Evolutionary conservation across 164 flowering plant genomes (phyloP), one percentile per base, ranked within the genome.

Genomic region (Dillenia turbinata): DNA sequence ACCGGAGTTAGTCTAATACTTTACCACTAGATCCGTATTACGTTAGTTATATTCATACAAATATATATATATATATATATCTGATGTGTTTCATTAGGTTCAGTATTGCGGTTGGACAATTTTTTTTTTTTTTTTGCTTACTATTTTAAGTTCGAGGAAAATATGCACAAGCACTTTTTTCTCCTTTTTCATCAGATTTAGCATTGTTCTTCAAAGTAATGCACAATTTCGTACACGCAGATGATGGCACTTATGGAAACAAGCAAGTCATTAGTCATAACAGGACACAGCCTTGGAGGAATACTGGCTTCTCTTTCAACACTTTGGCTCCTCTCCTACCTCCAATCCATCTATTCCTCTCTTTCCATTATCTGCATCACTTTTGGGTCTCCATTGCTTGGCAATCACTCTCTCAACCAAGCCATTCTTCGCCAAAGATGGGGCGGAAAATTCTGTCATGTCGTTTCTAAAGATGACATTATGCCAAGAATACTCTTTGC

Each of bases 271-370:
- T 57, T 90, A 9, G 73, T 87, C 2, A 58, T 87, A 54, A 86
- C 93, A 26, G 96, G 96, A 49, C 96, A 90, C 55, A 84, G 86
- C n/a, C 22, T 83, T 8, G 92, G 93, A 57, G 96, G 88, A 52
- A 56, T 90, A 60, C 60, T 64, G 0, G 96, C 96, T 2, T 77
- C 96, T 16, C 85, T 90, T 11, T 53, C 81, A 47, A 65, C 96
- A 17, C 80, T 87, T 6, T 84, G 88, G 86, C 74, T 87, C 48
- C 85, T 85, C 54, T 83, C 74, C 46, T 51, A 60, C 51, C 70
- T 78, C 47, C 81, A 72, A 12, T 44, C 80, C 48, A 44, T 40
- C 47, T 59, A 74, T 40, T 59, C 79, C 45, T 11, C 68, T 0
- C 52, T 52, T 3, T 60, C 78, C 24, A 65, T 86, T 16, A 68